These are phyloP conservation scores for Zygosaccharomyces bailii DNA, from an alignment of 805 yeast genomes.

Conservation along the genomic window DNA sequence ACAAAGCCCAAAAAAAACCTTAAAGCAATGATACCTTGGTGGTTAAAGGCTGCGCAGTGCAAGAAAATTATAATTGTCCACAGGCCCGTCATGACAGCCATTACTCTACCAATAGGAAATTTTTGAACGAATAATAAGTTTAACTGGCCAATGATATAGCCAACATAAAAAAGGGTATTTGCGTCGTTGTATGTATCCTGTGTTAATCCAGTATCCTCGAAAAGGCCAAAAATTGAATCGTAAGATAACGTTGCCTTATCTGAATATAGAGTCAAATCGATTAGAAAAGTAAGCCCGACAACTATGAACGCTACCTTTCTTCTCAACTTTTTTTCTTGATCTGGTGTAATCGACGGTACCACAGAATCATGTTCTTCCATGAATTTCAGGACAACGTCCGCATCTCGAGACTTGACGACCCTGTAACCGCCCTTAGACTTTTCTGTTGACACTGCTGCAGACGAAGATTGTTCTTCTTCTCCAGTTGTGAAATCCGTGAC, in stretches of 20 bases:
- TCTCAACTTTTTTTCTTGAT: slow-evolving; percentile 39
- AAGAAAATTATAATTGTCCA: slow-evolving; percentile 50
- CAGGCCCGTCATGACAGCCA: slow-evolving; percentile 36
- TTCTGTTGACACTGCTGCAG: neutral
- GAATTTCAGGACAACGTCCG: slow-evolving; percentile 41
- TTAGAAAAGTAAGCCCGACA: slow-evolving; percentile 38
- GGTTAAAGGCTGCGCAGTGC: slow-evolving; percentile 44
- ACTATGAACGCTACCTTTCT: slow-evolving; percentile 40
- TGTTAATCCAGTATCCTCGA: slow-evolving; percentile 44
- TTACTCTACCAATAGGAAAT: slow-evolving; percentile 40
- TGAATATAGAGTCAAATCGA: slow-evolving; percentile 45
- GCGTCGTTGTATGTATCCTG: slow-evolving; percentile 46
- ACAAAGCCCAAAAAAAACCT: slow-evolving; percentile 52
- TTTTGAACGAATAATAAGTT: slow-evolving; percentile 45
- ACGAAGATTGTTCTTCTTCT: neutral
- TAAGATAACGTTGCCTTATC: slow-evolving; percentile 53
- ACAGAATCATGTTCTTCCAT: slow-evolving; percentile 35
- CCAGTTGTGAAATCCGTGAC: neutral
- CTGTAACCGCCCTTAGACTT: slow-evolving; percentile 17
- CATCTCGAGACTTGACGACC: slow-evolving; percentile 36
- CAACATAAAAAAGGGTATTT: slow-evolving; percentile 53
- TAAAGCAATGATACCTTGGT: slow-evolving; percentile 45
- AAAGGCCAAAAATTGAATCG: slow-evolving; percentile 47
- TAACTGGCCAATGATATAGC: slow-evolving; percentile 47
- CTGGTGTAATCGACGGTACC: slow-evolving; percentile 42